Evolutionary conservation across 306 rosid species (phyloP).

Genomic region (Trifolium dubium): DNA sequence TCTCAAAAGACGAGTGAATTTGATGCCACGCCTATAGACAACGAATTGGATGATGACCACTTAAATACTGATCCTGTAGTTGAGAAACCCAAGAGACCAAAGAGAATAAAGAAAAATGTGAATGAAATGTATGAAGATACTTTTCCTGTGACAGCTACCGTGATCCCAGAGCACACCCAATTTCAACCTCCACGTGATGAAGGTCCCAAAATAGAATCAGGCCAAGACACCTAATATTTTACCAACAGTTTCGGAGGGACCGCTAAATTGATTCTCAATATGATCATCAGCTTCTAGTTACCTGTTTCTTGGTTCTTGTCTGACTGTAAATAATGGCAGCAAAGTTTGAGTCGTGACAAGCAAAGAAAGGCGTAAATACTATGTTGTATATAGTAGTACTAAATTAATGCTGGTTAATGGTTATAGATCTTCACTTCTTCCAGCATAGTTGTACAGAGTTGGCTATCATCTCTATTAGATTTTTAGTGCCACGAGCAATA

Average conservation of each 20-base stretch:
- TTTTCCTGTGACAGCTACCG: constrained; percentile 41
- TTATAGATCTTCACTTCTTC: constrained; percentile 20
- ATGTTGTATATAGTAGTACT: constrained; percentile 35
- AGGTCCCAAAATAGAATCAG: constrained; percentile 44
- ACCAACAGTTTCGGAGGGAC: constrained; percentile 22
- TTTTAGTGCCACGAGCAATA: constrained; percentile 30
- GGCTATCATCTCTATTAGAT: constrained; percentile 1
- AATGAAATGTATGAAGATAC: constrained; percentile 68
- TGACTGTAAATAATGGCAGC: constrained; percentile 17
- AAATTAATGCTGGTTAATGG: constrained; percentile 15
- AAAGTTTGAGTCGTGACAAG: constrained; percentile 34
- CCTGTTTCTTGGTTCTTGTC: constrained; percentile 23
- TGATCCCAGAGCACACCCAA: constrained; percentile 52
- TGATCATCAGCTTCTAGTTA: constrained; percentile 36
- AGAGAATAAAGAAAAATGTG: constrained; percentile 71
- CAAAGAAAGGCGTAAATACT: constrained; percentile 42
- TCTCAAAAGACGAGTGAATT: constrained; percentile 53
- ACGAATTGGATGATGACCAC: constrained; percentile 54
- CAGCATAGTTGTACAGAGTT: constrained; percentile 38
- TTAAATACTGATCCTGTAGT: constrained; percentile 50
- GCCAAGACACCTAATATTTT: constrained; percentile 39
- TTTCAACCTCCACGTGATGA: constrained; percentile 42
- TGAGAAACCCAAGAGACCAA: constrained; percentile 70
- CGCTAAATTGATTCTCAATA: constrained; percentile 22
- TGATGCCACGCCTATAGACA: constrained; percentile 38